A percentile compares a stretch with the other conserved stretches of the same genome.
phyloP scores from a whole-genome alignment of 2,329 filamentous ascomycete species.

The Tothia fuscella region DNA sequence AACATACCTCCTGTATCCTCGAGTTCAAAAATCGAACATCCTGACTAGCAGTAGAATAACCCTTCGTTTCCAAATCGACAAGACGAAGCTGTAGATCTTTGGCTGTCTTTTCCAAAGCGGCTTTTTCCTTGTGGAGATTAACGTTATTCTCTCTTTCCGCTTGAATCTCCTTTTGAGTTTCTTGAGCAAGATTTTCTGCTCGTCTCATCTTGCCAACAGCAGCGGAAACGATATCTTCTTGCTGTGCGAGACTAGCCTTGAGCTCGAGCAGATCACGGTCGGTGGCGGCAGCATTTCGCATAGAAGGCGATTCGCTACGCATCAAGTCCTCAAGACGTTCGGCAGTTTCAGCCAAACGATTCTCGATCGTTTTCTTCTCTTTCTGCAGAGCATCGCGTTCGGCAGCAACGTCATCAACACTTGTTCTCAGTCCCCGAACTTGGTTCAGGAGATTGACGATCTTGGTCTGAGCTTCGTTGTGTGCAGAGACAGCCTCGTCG shows the following conservation, averaged over 20 bases:
- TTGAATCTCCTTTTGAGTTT: slow-evolving; percentile 87
- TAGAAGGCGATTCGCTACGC: slow-evolving; percentile 71
- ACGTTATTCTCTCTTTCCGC: slow-evolving; percentile 72
- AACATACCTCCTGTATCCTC: slow-evolving; percentile 80
- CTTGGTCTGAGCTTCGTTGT: slow-evolving; percentile 90
- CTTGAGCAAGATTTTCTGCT: slow-evolving; percentile 72
- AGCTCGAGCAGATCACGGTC: slow-evolving; percentile 84
- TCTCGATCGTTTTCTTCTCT: slow-evolving; percentile 83
- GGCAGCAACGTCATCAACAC: slow-evolving; percentile 71
- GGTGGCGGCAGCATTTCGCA: slow-evolving; percentile 78
- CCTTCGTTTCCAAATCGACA: slow-evolving; percentile 92
- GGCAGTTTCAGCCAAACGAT: slow-evolving; percentile 75
- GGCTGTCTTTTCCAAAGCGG: slow-evolving; percentile 72
- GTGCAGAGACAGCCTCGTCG: slow-evolving; percentile 83
- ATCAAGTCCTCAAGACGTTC: slow-evolving; percentile 79
- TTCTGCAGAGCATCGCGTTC: slow-evolving; percentile 76
- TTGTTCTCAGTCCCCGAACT: slow-evolving; percentile 69
- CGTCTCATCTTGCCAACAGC: slow-evolving; percentile 96
- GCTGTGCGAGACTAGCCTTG: slow-evolving; percentile 77
- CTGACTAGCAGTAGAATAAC: slow-evolving; percentile 85
- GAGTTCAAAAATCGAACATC: slow-evolving; percentile 93
- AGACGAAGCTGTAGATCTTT: slow-evolving; percentile 84
- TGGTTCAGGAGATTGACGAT: slow-evolving; percentile 84
- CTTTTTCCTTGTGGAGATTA: slow-evolving; percentile 81
- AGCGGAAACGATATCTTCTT: slow-evolving; percentile 83